phyloP scores from a whole-genome alignment of 805 yeast genomes.

The Komagataella ulmi region DNA sequence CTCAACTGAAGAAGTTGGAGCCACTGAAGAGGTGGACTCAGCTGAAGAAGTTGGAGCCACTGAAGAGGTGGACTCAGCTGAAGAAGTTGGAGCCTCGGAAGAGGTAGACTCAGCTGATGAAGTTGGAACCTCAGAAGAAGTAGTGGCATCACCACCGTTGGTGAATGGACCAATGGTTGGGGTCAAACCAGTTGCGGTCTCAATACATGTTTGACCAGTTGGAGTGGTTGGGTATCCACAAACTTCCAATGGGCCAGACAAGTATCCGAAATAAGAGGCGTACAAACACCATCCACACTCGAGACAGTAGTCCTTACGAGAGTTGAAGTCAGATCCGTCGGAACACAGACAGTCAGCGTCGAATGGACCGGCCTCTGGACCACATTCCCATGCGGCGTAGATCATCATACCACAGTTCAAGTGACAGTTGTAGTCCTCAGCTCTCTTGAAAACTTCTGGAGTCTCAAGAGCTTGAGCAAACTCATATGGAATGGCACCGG shows the following conservation, averaged over 20 bases:
- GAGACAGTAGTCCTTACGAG: constrained; percentile 18
- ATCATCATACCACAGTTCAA: constrained; percentile 20
- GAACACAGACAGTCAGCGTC: constrained; percentile 19
- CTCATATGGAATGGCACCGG: constrained; percentile 11
- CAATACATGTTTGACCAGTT: constrained; percentile 17
- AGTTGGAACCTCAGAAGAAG: not conserved
- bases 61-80: not conserved
- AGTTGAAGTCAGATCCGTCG: constrained; percentile 12
- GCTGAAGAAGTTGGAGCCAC: not conserved
- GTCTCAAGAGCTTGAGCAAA: constrained; percentile 16
- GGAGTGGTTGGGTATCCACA: constrained; percentile 21
- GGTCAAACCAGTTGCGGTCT: not conserved
- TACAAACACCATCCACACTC: constrained; percentile 28
- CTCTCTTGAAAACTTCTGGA: constrained; percentile 16
- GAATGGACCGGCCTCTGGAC: constrained; percentile 14
- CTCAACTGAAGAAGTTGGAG: not conserved
- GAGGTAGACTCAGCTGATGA: not conserved
- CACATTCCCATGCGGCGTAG: constrained; percentile 16
- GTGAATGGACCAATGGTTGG: not conserved
- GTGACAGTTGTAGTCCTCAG: constrained; percentile 15
- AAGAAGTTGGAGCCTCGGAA: not conserved
- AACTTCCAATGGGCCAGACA: constrained; percentile 16
- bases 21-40: not conserved
- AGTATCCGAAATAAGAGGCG: constrained; percentile 20
- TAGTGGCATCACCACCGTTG: not conserved